Evolutionary conservation across 805 yeast species (phyloP).

Genomic region (Yarrowia keelungensis): DNA sequence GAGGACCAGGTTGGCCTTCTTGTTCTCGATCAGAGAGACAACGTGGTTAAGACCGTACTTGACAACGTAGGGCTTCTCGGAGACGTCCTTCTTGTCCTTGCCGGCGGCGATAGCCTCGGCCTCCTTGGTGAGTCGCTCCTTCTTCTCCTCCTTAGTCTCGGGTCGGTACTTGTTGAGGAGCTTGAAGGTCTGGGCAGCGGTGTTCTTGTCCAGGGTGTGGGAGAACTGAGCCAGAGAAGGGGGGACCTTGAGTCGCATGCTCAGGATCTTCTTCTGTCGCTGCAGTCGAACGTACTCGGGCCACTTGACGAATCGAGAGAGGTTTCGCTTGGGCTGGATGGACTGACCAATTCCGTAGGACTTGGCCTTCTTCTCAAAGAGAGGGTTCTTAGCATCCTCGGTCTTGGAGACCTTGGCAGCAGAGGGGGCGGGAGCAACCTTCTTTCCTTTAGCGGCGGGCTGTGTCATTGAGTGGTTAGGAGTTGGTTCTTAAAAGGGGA

Average conservation of each 20-base stretch:
- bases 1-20: conserved; percentile 96
- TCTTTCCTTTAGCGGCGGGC: conserved; percentile 56
- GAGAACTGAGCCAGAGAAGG: conserved; percentile 98
- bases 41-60: conserved; percentile 99
- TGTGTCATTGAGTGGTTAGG: conserved; percentile 47
- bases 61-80: conserved; percentile 95
- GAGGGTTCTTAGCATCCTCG: conserved; percentile 69
- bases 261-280: conserved; percentile 97
- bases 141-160: conserved; percentile 96
- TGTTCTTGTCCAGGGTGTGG: conserved; percentile 96
- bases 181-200: conserved; percentile 96
- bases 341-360: conserved; percentile 97
- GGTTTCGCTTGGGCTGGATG: conserved; percentile 94
- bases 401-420: conserved; percentile 61
- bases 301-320: conserved; percentile 98
- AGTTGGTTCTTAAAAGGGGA: conserved; percentile 27
- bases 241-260: conserved; percentile 97
- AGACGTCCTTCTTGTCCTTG: conserved; percentile 94
- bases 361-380: conserved; percentile 87
- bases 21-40: conserved; percentile 95
- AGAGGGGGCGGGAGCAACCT: conserved; percentile 99
- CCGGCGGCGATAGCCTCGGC: conserved; percentile 99
- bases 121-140: conserved; percentile 98
- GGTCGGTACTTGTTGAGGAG: conserved; percentile 99
- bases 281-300: conserved; percentile 98